Conservation (phyloP, 78 protist genomes). For the Dictyostelium purpureum region DNA sequence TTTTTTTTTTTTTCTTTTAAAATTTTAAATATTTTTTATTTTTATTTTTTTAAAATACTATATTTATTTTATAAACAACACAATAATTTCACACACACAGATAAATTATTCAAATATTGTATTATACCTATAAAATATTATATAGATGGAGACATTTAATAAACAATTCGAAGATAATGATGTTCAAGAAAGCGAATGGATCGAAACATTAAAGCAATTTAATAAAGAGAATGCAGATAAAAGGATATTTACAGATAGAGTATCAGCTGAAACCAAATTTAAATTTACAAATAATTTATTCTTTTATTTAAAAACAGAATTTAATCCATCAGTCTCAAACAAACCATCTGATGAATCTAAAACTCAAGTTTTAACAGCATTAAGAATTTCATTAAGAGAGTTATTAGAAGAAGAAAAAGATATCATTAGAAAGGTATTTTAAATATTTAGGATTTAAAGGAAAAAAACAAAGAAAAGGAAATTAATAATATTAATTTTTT, state of each 20-base stretch:
- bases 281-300: slow-evolving; percentile 36
- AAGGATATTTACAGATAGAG: slow-evolving; percentile 31
- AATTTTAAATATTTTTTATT: too few species aligned
- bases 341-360: slow-evolving; percentile 5
- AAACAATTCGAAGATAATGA: neutral
- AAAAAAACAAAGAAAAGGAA: neutral
- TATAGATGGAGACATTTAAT: slow-evolving; percentile 71
- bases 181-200: neutral
- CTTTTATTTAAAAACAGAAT: slow-evolving; percentile 20
- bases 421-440: neutral
- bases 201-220: slow-evolving; percentile 37
- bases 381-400: slow-evolving; percentile 56
- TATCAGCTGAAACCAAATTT: neutral
- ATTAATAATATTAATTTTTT: neutral
- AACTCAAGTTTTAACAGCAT: slow-evolving; percentile 4
- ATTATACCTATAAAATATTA: too few species aligned
- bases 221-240: slow-evolving; percentile 37
- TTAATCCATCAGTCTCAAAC: neutral
- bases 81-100: too few species aligned
- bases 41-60: too few species aligned
- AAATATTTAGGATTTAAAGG: neutral
- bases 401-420: neutral
- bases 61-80: too few species aligned
- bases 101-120: too few species aligned
- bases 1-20: too few species aligned